A percentile compares a stretch with the other conserved stretches of the same genome.
phyloP scores from a whole-genome alignment of 495 filamentous ascomycete species.

The Podospora sp. region DNA sequence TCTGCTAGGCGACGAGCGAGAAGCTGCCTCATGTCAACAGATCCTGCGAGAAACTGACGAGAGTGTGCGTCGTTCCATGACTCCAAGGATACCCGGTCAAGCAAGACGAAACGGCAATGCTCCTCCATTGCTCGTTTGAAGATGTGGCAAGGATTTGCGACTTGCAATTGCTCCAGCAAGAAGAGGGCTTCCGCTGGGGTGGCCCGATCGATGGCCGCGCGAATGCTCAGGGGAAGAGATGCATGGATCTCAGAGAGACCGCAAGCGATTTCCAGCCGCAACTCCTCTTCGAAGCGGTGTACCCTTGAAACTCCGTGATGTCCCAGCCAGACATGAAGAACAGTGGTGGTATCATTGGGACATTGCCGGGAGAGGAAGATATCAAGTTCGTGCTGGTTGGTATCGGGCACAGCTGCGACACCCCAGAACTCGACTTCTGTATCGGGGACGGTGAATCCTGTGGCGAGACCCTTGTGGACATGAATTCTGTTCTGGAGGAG shows the following conservation, averaged over 20 bases:
- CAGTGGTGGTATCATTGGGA: conserved; percentile 28
- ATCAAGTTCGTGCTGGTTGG: conserved; percentile 6
- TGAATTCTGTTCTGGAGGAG: conserved; percentile 20
- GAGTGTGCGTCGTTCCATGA: conserved; percentile 29
- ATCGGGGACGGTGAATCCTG: conserved; percentile 34
- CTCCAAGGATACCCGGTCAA: conserved; percentile 21
- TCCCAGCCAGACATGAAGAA: conserved; percentile 34
- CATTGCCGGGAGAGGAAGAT: conserved; percentile 31
- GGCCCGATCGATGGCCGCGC: conserved; percentile 23
- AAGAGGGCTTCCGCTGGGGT: conserved; percentile 27
- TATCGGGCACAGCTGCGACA: conserved; percentile 8
- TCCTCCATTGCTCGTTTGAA: conserved; percentile 27
- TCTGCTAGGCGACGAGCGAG: conserved; percentile 21
- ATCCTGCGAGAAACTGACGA: conserved; percentile 21
- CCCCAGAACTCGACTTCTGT: conserved; percentile 30
- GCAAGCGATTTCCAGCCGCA: conserved; percentile 19
- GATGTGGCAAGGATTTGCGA: conserved; percentile 10
- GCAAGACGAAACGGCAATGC: conserved; percentile 18
- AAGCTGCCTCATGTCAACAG: conserved; percentile 20
- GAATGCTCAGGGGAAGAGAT: conserved; percentile 26
- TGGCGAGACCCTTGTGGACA: conserved; percentile 30
- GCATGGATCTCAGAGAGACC: neutral
- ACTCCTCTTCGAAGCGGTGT: conserved; percentile 31
- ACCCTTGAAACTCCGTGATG: conserved; percentile 29
- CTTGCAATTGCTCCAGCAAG: conserved; percentile 28